Evolutionary conservation across 768 basidiomycete genomes (phyloP), one percentile per base, ranked within the genome.

Genomic region (Boletus fagicola): DNA sequence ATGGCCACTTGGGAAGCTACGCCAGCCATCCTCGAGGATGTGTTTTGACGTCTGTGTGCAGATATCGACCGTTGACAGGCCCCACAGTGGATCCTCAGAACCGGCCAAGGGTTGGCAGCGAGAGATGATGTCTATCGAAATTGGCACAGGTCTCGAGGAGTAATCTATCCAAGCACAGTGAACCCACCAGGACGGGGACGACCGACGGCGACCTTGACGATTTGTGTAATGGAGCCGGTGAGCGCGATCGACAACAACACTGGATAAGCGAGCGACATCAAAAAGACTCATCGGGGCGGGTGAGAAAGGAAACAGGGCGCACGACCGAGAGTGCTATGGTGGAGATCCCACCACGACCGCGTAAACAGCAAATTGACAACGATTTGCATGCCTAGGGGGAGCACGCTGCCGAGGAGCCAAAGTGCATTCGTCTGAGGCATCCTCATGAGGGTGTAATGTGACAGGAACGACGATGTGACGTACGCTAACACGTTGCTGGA

Each of bases 1-100:
- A 72, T 96, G 94, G 1, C 95, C 95, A 39, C 90, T 92, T 5
- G 88, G 89, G 73, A 98, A 97, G 66, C 92, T 94, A 56, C 89
- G 82, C 76, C 92, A 98, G 1, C 94, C 94, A 68, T 96, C 89
- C 28, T 80, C 77, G 49, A 94, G 71, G 16, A 85, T 77, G 15
- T 65, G 58, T 20, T 70, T 67, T 53, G 87, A 76, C 10, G 83
- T 77, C 65, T 88, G 87, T 0, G 92, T 91, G 72, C 96, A 99
- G 53, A 95, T 83, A 5, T 80, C 78, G 39, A 77, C 78, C 11
- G 79, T 85, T 2, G 89, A 84, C 11, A 98, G 76, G 0, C 90
- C 90, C 64, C 80, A 94, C 1, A 76, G 63, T 1, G 86, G 84
- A 63, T 97, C 90, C 2, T 71, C 72, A 0, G 88, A 77, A 6